A percentile compares a stretch with the other conserved stretches of the same genome.
Conservation (phyloP, 441 rosid genomes). For the Pelargonium cotyledonis region DNA sequence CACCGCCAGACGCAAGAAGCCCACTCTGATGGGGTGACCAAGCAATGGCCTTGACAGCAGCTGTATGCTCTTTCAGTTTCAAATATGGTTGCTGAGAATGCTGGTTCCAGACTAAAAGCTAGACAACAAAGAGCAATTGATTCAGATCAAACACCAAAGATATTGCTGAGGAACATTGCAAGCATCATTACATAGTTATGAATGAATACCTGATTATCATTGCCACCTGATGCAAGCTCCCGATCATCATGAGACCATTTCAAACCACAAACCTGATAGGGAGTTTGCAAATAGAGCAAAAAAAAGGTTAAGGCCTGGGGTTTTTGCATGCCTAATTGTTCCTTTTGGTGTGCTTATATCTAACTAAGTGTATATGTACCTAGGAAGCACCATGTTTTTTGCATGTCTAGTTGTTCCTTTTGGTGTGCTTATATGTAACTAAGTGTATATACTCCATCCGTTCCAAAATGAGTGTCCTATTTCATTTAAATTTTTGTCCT, state of each 20-base stretch:
- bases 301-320: too few relatives aligned
- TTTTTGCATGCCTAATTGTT: too few relatives aligned
- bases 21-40: slow-evolving; percentile 97
- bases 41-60: slow-evolving; percentile 94
- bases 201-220: slow-evolving; percentile 74
- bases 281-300: not conserved
- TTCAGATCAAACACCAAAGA: slow-evolving; percentile 5
- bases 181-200: not conserved
- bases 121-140: slow-evolving; percentile 14
- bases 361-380: too few relatives aligned
- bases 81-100: slow-evolving; percentile 77
- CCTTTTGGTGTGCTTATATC: too few relatives aligned
- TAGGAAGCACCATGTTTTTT: too few relatives aligned
- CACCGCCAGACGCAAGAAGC: slow-evolving; percentile 97
- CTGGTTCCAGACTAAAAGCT: slow-evolving; percentile 94
- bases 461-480: too few relatives aligned
- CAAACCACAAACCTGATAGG: slow-evolving; percentile 65
- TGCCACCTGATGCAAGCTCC: slow-evolving; percentile 98
- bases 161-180: not conserved
- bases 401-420: too few relatives aligned
- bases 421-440: too few relatives aligned
- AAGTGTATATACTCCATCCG: too few relatives aligned
- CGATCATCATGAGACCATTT: slow-evolving; percentile 98
- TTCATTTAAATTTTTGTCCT: too few relatives aligned
- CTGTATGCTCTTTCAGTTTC: slow-evolving; percentile 86